Evolutionary conservation across 2,329 filamentous ascomycete species (phyloP), one percentile per base, ranked within the genome.

Genomic region (Pochonia chlamydosporia): DNA sequence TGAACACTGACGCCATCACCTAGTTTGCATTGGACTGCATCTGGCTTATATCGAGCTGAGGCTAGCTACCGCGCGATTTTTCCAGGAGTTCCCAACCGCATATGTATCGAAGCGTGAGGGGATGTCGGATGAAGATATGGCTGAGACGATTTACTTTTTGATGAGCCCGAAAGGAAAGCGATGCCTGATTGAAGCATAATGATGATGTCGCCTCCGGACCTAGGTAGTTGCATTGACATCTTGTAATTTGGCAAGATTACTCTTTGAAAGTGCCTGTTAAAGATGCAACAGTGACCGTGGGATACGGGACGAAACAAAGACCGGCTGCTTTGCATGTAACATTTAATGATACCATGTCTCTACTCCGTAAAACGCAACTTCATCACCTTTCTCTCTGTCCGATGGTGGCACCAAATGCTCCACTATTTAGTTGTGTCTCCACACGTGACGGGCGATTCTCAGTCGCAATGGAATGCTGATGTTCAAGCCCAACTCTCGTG

Each of bases 11-110:
- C 31, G 3, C 10, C 2, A 13, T 24, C 23, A 6, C 7, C 25
- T 41, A 68, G 62, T 60, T 3, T 84, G 80, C 50, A 64, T 84
- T 14, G 79, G 79, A 2, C 63, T 78, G 23, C 76, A 82, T 49
- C 65, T 84, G 18, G 79, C 79, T 0, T 64, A 67, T 20, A 78
- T 78, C 62, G 78, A 82, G 54, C 55, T 82, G 25, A 67, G 77
- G 8, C 68, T 78, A 30, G 74, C 69, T 0, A 65, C 71, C 0
- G 73, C 75, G 0, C 63, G 69, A 5, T 78, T 83, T 59, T 79
- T 81, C 56, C 64, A 68, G 1, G 61, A 71, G 26, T 77, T 71
- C 50, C 66, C 68, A 0, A 57, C 58, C 7, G 59, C 63, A 1
- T 59, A 40, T 16, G 47, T 63, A 7, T 67, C 65, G n/a, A 49